A percentile compares a stretch with the other conserved stretches of the same genome.
These are phyloP conservation scores for Acanthamoeba triangularis DNA, from an alignment of 208 protist species.

Conservation along the genomic window DNA sequence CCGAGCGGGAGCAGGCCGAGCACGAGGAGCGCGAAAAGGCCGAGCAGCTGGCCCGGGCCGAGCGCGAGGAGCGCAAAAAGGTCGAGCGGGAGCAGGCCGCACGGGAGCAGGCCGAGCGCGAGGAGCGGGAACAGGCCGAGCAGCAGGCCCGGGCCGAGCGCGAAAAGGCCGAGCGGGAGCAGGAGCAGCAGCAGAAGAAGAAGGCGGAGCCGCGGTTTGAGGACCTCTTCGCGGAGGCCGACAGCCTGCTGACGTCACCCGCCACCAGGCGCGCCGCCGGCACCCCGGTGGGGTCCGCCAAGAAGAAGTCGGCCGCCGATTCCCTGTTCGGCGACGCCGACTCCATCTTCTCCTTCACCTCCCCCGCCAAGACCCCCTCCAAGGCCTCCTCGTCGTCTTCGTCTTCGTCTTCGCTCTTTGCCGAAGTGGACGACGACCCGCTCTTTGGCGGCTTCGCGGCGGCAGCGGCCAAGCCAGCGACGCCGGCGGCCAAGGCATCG, in stretches of 20 bases:
- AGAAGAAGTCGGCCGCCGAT: conserved; percentile 18
- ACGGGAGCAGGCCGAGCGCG: too few relatives aligned
- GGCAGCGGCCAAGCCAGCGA: background rate
- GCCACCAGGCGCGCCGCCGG: background rate
- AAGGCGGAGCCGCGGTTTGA: background rate
- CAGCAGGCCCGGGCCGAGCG: background rate
- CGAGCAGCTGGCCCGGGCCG: too few relatives aligned
- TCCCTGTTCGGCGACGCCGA: conserved; percentile 4
- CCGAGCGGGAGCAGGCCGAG: background rate
- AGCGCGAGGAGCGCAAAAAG: too few relatives aligned
- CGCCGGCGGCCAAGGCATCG: background rate
- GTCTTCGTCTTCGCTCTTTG: conserved; percentile 12
- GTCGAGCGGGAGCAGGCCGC: too few relatives aligned
- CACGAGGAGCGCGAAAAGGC: too few relatives aligned
- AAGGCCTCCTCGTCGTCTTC: background rate
- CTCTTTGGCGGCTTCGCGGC: background rate
- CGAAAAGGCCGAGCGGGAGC: background rate
- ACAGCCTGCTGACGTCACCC: background rate
- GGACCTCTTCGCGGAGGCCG: background rate
- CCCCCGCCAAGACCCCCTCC: background rate
- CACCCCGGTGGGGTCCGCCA: background rate
- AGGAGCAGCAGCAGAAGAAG: background rate
- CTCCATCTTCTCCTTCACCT: conserved; percentile 38
- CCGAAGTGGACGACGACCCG: conserved; percentile 1
- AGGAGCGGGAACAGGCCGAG: background rate